Evolutionary conservation across 2,329 filamentous ascomycete species (phyloP).

Genomic region (Neurospora sp.): DNA sequence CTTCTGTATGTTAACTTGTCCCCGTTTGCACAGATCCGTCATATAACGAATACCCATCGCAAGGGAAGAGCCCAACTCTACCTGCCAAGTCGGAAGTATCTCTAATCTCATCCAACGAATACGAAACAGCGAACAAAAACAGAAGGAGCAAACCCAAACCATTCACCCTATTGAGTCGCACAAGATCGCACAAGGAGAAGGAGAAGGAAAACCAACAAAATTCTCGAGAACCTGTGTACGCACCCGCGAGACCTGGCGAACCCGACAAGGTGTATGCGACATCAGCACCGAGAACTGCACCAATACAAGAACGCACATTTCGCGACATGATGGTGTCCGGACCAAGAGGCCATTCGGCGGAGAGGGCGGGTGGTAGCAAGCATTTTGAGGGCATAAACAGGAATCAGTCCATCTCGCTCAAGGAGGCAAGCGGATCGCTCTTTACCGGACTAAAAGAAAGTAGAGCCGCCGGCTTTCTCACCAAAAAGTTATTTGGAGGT

Average conservation of each 20-base stretch:
- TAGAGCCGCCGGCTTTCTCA: constrained; percentile 70
- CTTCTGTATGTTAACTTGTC: constrained; percentile 10
- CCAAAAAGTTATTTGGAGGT: constrained; percentile 77
- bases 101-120: constrained; percentile 37
- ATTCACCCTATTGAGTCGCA: constrained; percentile 43
- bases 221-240: constrained; percentile 17
- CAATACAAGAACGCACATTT: constrained; percentile 57
- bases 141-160: constrained; percentile 46
- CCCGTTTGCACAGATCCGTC: constrained; percentile 19
- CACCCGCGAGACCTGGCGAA: constrained; percentile 24
- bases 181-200: constrained; percentile 42
- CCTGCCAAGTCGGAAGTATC: constrained; percentile 44
- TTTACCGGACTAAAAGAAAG: constrained; percentile 65
- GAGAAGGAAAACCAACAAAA: constrained; percentile 33
- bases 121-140: constrained; percentile 28
- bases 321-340: constrained; percentile 58
- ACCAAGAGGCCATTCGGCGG: constrained; percentile 62
- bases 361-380: constrained; percentile 43
- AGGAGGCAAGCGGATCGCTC: constrained; percentile 54
- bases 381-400: constrained; percentile 36
- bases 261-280: constrained; percentile 28
- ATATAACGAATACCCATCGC: constrained; percentile 14
- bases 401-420: constrained; percentile 44
- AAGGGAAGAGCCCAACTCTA: constrained; percentile 19
- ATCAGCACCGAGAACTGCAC: constrained; percentile 50